Base-by-base conservation (phyloP, 2,329 filamentous ascomycete genomes). In the Cyphellophora attinorum region DNA sequence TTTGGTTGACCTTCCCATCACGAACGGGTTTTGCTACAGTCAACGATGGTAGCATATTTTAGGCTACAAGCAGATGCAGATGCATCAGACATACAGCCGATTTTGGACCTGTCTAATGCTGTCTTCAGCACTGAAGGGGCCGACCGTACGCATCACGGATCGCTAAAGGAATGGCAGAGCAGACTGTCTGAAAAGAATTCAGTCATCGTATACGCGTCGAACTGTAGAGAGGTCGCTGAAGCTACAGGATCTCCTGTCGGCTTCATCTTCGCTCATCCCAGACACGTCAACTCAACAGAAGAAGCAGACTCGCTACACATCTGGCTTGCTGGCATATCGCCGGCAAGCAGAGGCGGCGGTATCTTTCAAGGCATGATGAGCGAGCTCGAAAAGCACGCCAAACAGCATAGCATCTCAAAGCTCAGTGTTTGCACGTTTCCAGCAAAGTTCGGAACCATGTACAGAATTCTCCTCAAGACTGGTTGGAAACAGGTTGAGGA, bases 181-280 rank as follows among this genome's bases (percentile, higher is more conserved):
- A 8, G 21, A n/a, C 21, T 25, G 21, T 8, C 8, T 25, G 21
- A 25, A 25, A 8, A 8, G 8, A 8, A 8, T 8, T 25, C 21
- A 8, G n/a, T 25, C 21, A 25, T 25, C n/a, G 21, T 25, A 8
- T 25, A n/a, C n/a, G 21, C 21, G 8, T 8, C 8, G 8, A 25
- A 25, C n/a, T 8, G 21, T 8, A 8, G n/a, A n/a, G n/a, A 8
- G n/a, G 8, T 8, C 8, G 21, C 8, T 8, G 21, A 25, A 8
- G n/a, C 21, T 25, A n/a, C 8, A n/a, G n/a, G 8, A 8, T 8
- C 8, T n/a, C 21, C 21, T 8, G 21, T 25, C 21, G 21, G 21
- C 21, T 25, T 25, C 21, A 25, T 25, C n/a, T 25, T 25, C 21
- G 21, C 21, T 25, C 21, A 25, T n/a, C 21, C 21, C 8, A 25